phyloP scores from a whole-genome alignment of 2,329 filamentous ascomycete genomes.

The Tricladium varicosporioides region DNA sequence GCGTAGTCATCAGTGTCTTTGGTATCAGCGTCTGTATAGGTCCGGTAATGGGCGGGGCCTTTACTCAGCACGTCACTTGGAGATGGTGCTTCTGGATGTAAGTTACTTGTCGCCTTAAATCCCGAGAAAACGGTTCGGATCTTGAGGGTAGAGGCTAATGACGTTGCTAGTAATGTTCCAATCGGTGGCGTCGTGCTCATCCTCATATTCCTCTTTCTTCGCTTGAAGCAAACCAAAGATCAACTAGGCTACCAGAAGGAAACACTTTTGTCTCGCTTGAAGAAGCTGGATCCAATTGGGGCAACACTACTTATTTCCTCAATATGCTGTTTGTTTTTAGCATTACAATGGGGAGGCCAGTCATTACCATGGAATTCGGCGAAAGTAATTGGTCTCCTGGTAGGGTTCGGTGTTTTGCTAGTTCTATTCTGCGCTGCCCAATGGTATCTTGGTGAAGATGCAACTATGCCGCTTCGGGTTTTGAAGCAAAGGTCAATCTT shows the following conservation, averaged over 20 bases:
- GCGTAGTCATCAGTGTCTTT: conserved; percentile 13
- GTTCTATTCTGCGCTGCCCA: not conserved
- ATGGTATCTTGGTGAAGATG: not conserved
- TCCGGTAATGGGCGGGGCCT: conserved; percentile 59
- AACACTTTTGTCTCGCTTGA: not conserved
- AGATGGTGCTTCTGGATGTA: conserved; percentile 37
- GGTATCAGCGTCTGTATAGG: conserved; percentile 35
- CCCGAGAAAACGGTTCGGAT: too few species aligned
- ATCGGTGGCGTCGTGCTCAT: conserved; percentile 20
- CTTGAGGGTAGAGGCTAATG: not conserved
- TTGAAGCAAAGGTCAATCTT: not conserved
- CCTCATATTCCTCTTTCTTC: conserved; percentile 8
- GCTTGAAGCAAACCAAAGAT: not conserved
- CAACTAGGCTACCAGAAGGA: not conserved
- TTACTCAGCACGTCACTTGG: conserved; percentile 49
- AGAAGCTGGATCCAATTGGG: not conserved
- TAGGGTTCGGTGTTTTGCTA: not conserved
- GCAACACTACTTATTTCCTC: not conserved
- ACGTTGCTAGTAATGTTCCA: conserved; percentile 35
- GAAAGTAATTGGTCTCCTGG: not conserved
- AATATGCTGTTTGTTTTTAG: not conserved
- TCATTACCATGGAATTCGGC: not conserved
- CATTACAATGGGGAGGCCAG: not conserved
- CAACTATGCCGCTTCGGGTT: not conserved
- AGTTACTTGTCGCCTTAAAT: conserved; percentile 20